phyloP scores from a whole-genome alignment of 2,329 filamentous ascomycete species.

The Neonectria magnoliae region DNA sequence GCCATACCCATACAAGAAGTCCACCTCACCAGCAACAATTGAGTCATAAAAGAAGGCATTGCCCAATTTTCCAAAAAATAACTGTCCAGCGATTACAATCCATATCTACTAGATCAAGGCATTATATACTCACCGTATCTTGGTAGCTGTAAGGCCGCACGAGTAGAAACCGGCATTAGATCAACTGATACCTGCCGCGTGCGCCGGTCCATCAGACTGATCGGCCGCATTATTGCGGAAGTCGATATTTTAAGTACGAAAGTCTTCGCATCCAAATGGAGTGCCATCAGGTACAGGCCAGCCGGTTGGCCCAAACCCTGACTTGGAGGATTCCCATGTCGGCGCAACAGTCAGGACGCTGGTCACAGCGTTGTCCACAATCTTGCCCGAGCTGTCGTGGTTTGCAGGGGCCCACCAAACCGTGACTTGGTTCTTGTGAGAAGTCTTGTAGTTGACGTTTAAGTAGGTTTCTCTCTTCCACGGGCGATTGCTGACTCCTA shows the following conservation, averaged over 20 bases:
- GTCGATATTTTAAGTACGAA: constrained; percentile 74
- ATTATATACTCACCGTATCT: constrained; percentile 62
- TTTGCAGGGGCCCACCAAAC: constrained; percentile 67
- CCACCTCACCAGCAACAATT: constrained; percentile 71
- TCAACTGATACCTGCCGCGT: constrained; percentile 69
- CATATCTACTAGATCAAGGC: not conserved
- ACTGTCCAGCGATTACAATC: constrained; percentile 40
- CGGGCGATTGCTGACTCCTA: constrained; percentile 64
- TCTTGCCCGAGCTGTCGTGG: constrained; percentile 47
- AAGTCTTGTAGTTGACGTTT: constrained; percentile 55
- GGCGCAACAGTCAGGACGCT: constrained; percentile 71
- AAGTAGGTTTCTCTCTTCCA: constrained; percentile 47
- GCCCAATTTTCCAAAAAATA: constrained; percentile 73
- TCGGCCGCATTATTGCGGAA: constrained; percentile 69
- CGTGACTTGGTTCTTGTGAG: constrained; percentile 58
- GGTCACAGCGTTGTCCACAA: constrained; percentile 70
- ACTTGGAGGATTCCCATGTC: constrained; percentile 69
- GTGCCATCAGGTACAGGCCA: constrained; percentile 68
- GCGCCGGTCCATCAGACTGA: constrained; percentile 62
- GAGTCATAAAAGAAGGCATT: constrained; percentile 72
- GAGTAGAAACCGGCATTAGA: constrained; percentile 75
- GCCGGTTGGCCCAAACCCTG: constrained; percentile 70
- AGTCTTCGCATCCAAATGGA: constrained; percentile 70
- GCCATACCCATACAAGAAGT: constrained; percentile 76
- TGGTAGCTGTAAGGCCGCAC: constrained; percentile 74